Evolutionary conservation across 2,329 filamentous ascomycete species (phyloP), one percentile per base, ranked within the genome.

Genomic region (Fusarium sp.): DNA sequence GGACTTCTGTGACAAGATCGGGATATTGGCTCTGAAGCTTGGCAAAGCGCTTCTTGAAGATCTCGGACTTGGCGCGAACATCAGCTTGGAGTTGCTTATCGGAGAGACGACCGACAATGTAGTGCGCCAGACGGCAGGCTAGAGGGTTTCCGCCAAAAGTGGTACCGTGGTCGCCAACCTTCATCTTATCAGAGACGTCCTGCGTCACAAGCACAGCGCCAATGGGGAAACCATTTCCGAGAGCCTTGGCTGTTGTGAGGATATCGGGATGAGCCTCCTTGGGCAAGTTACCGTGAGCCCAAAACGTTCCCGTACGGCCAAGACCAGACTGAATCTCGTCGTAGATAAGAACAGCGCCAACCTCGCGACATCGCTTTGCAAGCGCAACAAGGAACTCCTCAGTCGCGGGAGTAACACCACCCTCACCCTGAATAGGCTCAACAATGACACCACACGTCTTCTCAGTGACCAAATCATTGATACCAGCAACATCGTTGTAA

Each of bases 311-410:
- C 3, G 96, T 98, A 59, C 96, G 92, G 32, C 92, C 91, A 38
- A 99, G 87, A 60, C 96, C 96, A 82, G 95, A 98, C 84, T 99
- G 96, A 72, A 99, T 99, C 86, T 99, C 96, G 79, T 99, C 96
- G 82, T 96, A 96, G 80, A 98, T 93, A 64, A 99, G 86, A 7
- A 98, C 90, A 4, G 96, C 95, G 58, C 94, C 94, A 37, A 98
- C 94, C 77, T 94, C 92, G 63, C 91, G 92, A 83, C 95, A 98
- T 67, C 95, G 90, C 80, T 89, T 89, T 66, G 94, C 94, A n/a
- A 99, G 88, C 2, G 94, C 93, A 30, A 91, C 82, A 30, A 99
- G 87, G 82, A 98, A 99, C 74, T 94, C 94, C 7, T 93, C 90
- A 2, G 89, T 92, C 6, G 94, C 96, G 16, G 93, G 91, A 77